These are phyloP conservation scores for Trichoderma hamatum DNA, from an alignment of 2,329 filamentous ascomycete genomes.

Conservation along the genomic window DNA sequence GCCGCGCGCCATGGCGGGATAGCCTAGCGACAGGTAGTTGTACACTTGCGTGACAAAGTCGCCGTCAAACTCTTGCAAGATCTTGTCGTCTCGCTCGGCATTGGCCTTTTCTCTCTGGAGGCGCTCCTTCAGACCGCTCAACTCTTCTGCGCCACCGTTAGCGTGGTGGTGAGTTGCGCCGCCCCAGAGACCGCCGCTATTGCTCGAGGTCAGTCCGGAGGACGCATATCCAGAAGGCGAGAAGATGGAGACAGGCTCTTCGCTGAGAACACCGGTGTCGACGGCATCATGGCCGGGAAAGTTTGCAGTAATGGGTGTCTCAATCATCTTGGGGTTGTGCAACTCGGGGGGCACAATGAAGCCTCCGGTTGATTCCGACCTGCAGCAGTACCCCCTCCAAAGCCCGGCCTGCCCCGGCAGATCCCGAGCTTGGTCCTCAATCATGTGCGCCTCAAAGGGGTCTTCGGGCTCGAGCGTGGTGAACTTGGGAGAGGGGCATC, in stretches of 20 bases:
- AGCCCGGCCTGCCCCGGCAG: constrained; percentile 65
- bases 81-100: constrained; percentile 56
- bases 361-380: constrained; percentile 41
- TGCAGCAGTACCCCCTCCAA: constrained; percentile 75
- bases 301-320: constrained; percentile 50
- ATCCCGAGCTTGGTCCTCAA: constrained; percentile 54
- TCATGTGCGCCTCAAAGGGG: constrained; percentile 53
- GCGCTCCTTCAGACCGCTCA: constrained; percentile 56
- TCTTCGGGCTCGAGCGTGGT: constrained; percentile 84
- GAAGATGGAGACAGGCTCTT: constrained; percentile 44
- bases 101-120: constrained; percentile 53
- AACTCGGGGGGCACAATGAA: constrained; percentile 48
- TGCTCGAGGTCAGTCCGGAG: constrained; percentile 29
- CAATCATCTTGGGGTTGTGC: constrained; percentile 53
- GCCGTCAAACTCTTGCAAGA: constrained; percentile 73
- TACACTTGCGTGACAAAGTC: constrained; percentile 92
- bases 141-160: constrained; percentile 37
- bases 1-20: constrained; percentile 78
- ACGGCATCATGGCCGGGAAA: constrained; percentile 48
- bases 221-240: constrained; percentile 31
- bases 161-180: constrained; percentile 14
- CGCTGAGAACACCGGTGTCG: constrained; percentile 43
- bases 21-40: constrained; percentile 93
- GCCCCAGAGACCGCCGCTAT: constrained; percentile 26
- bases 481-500: constrained; percentile 79